Base-by-base conservation (phyloP, 2,329 filamentous ascomycete genomes). In the Hawksworthiomyces lignivorus region DNA sequence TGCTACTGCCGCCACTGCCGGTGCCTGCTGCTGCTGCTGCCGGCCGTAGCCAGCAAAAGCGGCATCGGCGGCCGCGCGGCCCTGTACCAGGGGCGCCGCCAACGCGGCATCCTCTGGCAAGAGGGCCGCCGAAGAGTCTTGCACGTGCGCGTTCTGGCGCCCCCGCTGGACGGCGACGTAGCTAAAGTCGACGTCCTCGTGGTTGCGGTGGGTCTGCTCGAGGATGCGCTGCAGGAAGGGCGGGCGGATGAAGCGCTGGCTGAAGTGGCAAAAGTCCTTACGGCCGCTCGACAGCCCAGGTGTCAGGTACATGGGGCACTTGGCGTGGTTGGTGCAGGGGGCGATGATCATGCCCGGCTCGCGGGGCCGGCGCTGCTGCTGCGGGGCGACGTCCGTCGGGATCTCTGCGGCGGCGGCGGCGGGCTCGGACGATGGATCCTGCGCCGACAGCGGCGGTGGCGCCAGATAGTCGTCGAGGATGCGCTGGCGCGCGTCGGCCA, bases 241-340 rank as follows among this genome's bases (percentile, higher is more conserved):
- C 1, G 92, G 92, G 0, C 89, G 80, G 38, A 88, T 83, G 58
- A 87, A 97, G 35, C 92, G 80, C 64, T 98, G 92, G 48, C 72
- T 75, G 61, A 98, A 97, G 60, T 84, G 85, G 62, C 92, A 98
- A 57, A 83, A 92, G 56, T 97, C 89, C 54, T 88, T 89, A 42
- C 90, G 78, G 6, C 88, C 87, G 21, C 67, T 67, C 41, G 77
- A 79, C 41, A 82, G 69, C 0, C 88, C 87, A 1, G 82, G 73
- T 1, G 72, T 69, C 17, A 73, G 68, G 57, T 95, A 96, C 85
- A 98, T 94, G 0, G 92, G 92, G 52, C 92, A 98, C 44, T 74
- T 72, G 8, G 72, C 69, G 60, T 98, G 92, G 60, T 88, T 97
- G 0, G 92, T 96, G 66, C 92, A 98, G 56, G 80, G 80, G 4